Percentiles rank a stretch among this genome's conserved stretches.
Evolutionary conservation across 805 yeast species (phyloP).

Genomic region (Myxozyma udenii): DNA sequence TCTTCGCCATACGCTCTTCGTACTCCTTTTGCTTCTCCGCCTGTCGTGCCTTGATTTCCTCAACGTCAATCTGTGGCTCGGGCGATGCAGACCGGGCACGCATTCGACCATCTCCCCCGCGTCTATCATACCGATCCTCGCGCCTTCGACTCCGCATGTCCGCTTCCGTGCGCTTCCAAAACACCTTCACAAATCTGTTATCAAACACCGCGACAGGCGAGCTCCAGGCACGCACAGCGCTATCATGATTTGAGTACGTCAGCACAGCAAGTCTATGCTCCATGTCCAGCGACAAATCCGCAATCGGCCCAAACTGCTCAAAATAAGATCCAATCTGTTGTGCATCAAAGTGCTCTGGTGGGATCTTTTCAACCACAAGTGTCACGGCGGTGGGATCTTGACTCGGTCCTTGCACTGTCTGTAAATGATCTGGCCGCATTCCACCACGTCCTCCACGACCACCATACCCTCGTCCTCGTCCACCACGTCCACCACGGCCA

Average conservation of each 20-base stretch:
- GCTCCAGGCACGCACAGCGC: conserved; percentile 46
- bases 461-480: conserved; percentile 11
- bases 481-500: conserved; percentile 21
- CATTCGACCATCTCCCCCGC: conserved; percentile 2
- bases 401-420: conserved; percentile 13
- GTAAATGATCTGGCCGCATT: conserved; percentile 2
- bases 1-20: conserved; percentile 42
- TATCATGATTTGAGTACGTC: conserved; percentile 40
- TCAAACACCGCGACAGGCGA: conserved; percentile 47
- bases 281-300: conserved; percentile 35
- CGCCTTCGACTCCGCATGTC: conserved; percentile 3
- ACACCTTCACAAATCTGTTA: conserved; percentile 50
- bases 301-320: conserved; percentile 44
- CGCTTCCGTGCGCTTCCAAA: conserved; percentile 38
- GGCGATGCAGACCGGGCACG: conserved; percentile 28
- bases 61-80: conserved; percentile 40
- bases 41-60: conserved; percentile 41
- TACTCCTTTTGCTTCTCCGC: conserved; percentile 44
- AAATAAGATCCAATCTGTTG: conserved; percentile 40
- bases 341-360: conserved; percentile 44
- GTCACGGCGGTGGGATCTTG: conserved; percentile 33
- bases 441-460: conserved; percentile 2
- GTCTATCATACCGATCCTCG: not conserved
- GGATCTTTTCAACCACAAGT: conserved; percentile 46
- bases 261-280: conserved; percentile 40